These are phyloP conservation scores for Leccinum subgranulosum DNA, from an alignment of 768 basidiomycete genomes.

Conservation along the genomic window DNA sequence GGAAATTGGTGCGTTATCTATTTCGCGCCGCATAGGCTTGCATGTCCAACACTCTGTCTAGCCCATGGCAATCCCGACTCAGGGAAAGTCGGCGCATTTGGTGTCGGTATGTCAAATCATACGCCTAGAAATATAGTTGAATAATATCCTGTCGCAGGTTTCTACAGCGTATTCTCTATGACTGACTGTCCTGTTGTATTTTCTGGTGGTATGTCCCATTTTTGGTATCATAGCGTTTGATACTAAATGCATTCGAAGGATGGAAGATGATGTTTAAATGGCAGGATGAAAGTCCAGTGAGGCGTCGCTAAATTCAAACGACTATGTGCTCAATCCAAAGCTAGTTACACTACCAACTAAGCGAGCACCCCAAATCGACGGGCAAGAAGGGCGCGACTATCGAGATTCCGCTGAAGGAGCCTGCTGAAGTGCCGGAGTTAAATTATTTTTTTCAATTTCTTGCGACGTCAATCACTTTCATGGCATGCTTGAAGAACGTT, in stretches of 20 bases:
- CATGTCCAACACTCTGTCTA: conserved; percentile 20
- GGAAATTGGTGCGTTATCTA: conserved; percentile 72
- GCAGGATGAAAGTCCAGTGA: conserved; percentile 70
- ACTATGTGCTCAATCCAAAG: not conserved
- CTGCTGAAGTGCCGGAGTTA: conserved; percentile 65
- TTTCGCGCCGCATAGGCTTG: not conserved
- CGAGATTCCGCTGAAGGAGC: conserved; percentile 78
- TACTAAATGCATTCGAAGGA: conserved; percentile 35
- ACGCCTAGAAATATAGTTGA: no score
- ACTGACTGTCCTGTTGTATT: conserved; percentile 76
- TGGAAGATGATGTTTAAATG: conserved; percentile 94
- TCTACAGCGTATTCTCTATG: conserved; percentile 76
- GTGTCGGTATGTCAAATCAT: no score
- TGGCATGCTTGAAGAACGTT: conserved; percentile 69
- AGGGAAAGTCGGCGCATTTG: conserved; percentile 70
- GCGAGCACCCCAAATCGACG: conserved; percentile 41
- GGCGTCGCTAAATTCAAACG: not conserved
- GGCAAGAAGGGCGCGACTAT: conserved; percentile 67
- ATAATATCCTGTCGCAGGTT: conserved; percentile 38
- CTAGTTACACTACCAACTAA: conserved; percentile 75
- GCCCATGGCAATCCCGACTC: conserved; percentile 94
- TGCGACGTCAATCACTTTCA: conserved; percentile 88
- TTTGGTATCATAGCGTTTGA: conserved; percentile 14
- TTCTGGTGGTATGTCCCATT: conserved; percentile 52
- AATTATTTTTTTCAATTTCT: conserved; percentile 88